Percentiles rank a stretch among this genome's conserved stretches.
These are phyloP conservation scores for Agrocybe praecox DNA, from an alignment of 768 basidiomycete genomes.

Conservation along the genomic window DNA sequence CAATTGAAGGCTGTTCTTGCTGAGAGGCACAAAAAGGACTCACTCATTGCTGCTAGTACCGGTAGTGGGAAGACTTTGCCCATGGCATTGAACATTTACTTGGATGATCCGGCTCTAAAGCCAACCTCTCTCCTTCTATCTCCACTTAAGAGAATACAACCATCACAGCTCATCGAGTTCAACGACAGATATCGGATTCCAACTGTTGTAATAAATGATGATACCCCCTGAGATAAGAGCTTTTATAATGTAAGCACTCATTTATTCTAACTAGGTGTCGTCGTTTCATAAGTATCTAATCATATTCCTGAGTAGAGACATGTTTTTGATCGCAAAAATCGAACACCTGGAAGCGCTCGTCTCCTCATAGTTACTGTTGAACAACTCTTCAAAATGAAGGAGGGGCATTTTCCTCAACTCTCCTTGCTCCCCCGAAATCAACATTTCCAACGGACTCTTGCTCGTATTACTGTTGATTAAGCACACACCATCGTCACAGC, in stretches of 20 bases:
- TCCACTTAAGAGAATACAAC: slow-evolving; percentile 23
- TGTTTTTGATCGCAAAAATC: not conserved
- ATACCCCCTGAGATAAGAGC: slow-evolving; percentile 15
- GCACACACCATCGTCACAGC: slow-evolving; percentile 23
- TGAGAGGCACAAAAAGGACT: slow-evolving; percentile 16
- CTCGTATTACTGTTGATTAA: slow-evolving; percentile 23
- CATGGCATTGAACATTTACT: slow-evolving; percentile 24
- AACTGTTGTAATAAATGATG: slow-evolving; percentile 24
- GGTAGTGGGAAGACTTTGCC: slow-evolving; percentile 31
- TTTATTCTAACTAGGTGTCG: not conserved
- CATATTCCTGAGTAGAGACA: slow-evolving; percentile 4
- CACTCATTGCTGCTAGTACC: slow-evolving; percentile 23
- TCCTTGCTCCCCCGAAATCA: not conserved
- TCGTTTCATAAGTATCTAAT: not conserved
- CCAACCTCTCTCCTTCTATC: slow-evolving; percentile 17
- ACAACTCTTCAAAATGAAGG: slow-evolving; percentile 19
- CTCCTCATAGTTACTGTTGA: slow-evolving; percentile 22
- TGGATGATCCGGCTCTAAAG: slow-evolving; percentile 14
- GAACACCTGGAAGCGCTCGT: not conserved
- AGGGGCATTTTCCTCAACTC: slow-evolving; percentile 13
- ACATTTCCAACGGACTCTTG: not conserved
- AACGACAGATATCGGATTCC: slow-evolving; percentile 15
- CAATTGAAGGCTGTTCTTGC: slow-evolving; percentile 23
- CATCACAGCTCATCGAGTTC: slow-evolving; percentile 17
- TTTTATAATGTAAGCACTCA: slow-evolving; percentile 19